These are phyloP conservation scores for Daphne laureola DNA, from an alignment of 441 rosid genomes.

Conservation along the genomic window DNA sequence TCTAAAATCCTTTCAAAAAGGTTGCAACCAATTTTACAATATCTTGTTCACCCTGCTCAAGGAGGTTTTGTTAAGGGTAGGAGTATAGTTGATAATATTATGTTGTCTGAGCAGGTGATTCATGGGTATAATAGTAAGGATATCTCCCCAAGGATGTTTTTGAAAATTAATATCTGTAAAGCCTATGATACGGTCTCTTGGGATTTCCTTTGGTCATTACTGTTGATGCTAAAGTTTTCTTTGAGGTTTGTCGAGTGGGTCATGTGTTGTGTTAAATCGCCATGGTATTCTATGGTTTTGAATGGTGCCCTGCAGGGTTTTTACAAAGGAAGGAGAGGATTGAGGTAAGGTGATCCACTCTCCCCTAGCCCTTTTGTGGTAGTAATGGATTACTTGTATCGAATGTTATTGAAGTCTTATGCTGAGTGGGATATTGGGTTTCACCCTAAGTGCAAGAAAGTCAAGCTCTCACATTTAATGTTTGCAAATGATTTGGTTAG, in stretches of 20 bases:
- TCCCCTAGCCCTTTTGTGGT: neutral
- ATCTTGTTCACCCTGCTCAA: no score
- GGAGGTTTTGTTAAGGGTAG: no score
- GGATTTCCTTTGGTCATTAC: neutral
- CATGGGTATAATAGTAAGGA: no score
- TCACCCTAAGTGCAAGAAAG: neutral
- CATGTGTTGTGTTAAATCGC: neutral
- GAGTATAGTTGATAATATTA: no score
- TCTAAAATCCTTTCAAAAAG: no score
- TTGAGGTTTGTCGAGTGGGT: neutral
- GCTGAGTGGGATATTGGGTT: neutral
- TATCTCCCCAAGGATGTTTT: no score
- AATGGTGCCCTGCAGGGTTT: neutral
- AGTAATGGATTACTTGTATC: neutral
- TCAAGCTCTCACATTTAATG: neutral
- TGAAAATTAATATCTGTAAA: neutral
- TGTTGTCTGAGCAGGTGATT: no score
- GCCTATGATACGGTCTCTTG: neutral
- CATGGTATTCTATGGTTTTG: neutral
- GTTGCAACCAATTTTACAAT: no score
- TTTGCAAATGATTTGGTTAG: neutral
- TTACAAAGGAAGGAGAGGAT: neutral
- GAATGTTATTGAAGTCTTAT: neutral
- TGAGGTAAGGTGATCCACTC: neutral
- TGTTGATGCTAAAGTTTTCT: neutral